These are phyloP conservation scores for Rhynchospora pubera DNA, from an alignment of 176 grass and related monocot species.

Conservation along the genomic window DNA sequence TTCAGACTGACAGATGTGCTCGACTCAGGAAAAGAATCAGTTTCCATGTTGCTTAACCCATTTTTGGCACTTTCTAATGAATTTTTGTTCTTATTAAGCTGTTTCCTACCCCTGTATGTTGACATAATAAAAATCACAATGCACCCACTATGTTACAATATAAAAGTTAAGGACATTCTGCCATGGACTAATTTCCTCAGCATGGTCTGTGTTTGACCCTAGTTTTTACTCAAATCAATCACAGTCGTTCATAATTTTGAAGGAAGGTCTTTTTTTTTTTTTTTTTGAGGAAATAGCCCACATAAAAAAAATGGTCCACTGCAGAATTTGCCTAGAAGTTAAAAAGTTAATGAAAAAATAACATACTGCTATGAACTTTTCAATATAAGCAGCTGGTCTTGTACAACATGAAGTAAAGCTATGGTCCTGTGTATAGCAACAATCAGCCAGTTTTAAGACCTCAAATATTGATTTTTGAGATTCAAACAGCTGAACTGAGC, in stretches of 20 bases:
- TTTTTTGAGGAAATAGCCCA: too few species aligned
- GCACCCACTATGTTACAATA: neutral
- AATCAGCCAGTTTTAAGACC: too few species aligned
- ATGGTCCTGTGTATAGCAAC: too few species aligned
- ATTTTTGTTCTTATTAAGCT: conserved; percentile 47
- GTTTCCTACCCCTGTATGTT: conserved; percentile 41
- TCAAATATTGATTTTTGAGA: too few species aligned
- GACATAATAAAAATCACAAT: conserved; percentile 11
- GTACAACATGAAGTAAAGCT: neutral
- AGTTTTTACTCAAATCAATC: too few species aligned
- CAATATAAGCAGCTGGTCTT: neutral
- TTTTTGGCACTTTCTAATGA: conserved; percentile 20
- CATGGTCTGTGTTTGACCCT: too few species aligned
- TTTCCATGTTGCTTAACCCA: conserved; percentile 27
- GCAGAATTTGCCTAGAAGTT: neutral
- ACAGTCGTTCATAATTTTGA: too few species aligned
- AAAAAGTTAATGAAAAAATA: neutral
- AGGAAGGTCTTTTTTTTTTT: too few species aligned
- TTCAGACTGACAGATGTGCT: conserved; percentile 23
- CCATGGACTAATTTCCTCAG: too few species aligned
- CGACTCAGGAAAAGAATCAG: conserved; percentile 34
- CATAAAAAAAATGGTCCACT: too few species aligned
- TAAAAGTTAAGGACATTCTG: neutral
- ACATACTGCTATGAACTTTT: neutral
- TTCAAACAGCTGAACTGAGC: too few species aligned